Evolutionary conservation across 1,139 yeast genomes (phyloP), one percentile per base, ranked within the genome.

Genomic region (Suhomyces choctaworum): DNA sequence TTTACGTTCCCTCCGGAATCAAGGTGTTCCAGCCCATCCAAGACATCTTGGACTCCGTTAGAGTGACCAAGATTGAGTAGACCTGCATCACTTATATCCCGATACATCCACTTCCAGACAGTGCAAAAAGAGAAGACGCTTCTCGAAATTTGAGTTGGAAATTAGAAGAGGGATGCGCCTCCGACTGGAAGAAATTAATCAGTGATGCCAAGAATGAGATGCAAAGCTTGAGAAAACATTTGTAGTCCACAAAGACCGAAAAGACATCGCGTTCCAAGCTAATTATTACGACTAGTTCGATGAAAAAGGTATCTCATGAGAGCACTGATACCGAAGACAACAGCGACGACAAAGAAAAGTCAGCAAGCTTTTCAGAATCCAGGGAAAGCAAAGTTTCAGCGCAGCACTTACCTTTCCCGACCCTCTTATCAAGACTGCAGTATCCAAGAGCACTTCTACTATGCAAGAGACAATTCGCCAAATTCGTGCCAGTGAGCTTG

Each of bases 111-210:
- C 31, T 37, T 7, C 40, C 40, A 13, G 22, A 32, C 16, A 34
- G 30, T 5, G 12, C 13, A 16, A 37, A 28, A 15, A 24, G 40
- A 19, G 37, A 37, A 16, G 31, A 33, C 3, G 37, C 33, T 3
- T n/a, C n/a, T n/a, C n/a, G n/a, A n/a, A 29, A 32, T 4, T 31
- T 30, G 16, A 32, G 27, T 5, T 37, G 33, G 17, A 37, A 37
- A 12, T 22, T 32, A 29, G 40, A 37, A 22, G 27, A 28, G 16
- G 40, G 40, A 5, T 37, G 40, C 30, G 40, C 40, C 11, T 37
- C 33, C 22, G 40, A 37, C 19, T 37, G 40, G 40, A 37, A 37
- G 15, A 37, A 32, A 21, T 33, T 37, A 25, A 28, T 32, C 11
- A 11, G 17, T 16, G 40, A 33, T 16, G 40, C 40, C n/a, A 34